Percentiles rank a stretch among this genome's conserved stretches.
Conservation (phyloP, 1,139 yeast species). For the Magnusiomyces sp. region DNA sequence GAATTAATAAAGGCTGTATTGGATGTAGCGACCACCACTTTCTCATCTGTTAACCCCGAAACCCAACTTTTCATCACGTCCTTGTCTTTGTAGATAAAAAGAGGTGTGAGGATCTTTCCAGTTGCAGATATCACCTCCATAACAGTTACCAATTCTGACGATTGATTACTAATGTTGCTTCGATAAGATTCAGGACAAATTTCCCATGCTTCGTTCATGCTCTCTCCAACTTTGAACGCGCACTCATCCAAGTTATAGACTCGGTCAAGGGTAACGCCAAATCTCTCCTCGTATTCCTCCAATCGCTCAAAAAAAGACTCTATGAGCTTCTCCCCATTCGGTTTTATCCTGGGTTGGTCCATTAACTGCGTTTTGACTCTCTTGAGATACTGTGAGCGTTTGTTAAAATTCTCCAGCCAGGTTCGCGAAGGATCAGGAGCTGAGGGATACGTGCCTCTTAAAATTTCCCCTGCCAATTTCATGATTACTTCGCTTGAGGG, state of each 20-base stretch:
- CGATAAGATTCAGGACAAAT: too few relatives aligned
- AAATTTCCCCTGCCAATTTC: neutral
- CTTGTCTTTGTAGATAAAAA: conserved; percentile 2
- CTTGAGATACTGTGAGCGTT: neutral
- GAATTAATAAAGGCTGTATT: neutral
- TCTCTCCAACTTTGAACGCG: neutral
- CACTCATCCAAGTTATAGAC: conserved; percentile 3
- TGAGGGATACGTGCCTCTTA: neutral
- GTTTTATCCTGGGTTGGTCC: neutral
- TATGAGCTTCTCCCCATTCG: neutral
- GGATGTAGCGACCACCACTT: neutral
- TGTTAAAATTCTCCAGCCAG: neutral
- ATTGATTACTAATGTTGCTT: too few relatives aligned
- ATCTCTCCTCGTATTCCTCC: neutral
- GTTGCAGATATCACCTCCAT: neutral
- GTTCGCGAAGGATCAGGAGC: neutral
- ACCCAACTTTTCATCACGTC: neutral
- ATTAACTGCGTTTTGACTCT: neutral
- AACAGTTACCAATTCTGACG: neutral
- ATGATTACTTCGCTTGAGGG: neutral
- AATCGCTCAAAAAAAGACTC: neutral
- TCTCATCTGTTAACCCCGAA: neutral
- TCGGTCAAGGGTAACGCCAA: neutral
- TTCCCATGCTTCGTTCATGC: neutral
- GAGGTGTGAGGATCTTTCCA: conserved; percentile 1